These are phyloP conservation scores for Phylloporus arenicola DNA, from an alignment of 768 basidiomycete genomes.

Conservation along the genomic window DNA sequence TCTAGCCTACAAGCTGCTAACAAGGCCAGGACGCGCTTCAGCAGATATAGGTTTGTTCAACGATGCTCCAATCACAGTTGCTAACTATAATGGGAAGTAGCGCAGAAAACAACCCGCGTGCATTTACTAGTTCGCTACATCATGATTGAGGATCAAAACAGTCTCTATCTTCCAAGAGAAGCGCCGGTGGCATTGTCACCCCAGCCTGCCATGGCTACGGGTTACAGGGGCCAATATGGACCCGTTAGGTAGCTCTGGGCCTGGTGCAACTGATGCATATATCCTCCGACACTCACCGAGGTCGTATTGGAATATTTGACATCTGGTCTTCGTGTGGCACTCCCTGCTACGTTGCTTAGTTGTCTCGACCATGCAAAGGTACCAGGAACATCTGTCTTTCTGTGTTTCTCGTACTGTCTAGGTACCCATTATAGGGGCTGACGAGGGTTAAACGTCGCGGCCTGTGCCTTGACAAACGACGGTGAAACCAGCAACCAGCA, in stretches of 20 bases:
- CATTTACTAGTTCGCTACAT: not conserved
- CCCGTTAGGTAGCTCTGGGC: not conserved
- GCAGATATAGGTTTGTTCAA: not conserved
- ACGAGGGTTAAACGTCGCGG: not conserved
- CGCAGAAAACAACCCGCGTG: not conserved
- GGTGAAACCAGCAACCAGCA: not conserved
- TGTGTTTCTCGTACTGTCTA: not conserved
- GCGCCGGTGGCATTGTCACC: not conserved
- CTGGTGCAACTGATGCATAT: not conserved
- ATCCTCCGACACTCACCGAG: not conserved
- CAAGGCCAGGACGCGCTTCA: not conserved
- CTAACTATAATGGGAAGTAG: not conserved
- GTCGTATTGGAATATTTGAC: not conserved
- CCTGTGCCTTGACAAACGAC: not conserved
- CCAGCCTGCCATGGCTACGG: not conserved
- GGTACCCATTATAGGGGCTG: not conserved
- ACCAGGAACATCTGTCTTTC: not conserved
- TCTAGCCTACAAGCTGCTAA: not conserved
- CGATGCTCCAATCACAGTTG: not conserved
- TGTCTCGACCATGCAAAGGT: not conserved
- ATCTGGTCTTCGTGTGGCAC: not conserved
- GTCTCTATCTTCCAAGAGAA: not conserved
- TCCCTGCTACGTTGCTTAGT: not conserved
- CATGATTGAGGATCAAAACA: too few species aligned
- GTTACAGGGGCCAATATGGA: not conserved